Percentiles rank a stretch among this genome's conserved stretches.
phyloP scores from a whole-genome alignment of 768 basidiomycete species.

The Pulveroboletus ravenelii region DNA sequence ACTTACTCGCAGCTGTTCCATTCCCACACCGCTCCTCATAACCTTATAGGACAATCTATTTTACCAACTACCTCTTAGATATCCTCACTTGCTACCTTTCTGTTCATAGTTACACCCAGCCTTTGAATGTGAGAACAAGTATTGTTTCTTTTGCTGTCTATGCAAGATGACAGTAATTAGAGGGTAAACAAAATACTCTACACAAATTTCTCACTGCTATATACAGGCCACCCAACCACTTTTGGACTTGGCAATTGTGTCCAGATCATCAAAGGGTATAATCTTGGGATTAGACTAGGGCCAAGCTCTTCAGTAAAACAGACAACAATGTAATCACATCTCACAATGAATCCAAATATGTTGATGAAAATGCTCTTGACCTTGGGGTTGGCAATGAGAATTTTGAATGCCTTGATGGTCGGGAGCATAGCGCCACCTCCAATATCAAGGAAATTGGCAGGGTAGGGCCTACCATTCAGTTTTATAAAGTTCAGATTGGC shows the following conservation, averaged over 20 bases:
- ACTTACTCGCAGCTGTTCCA: too few relatives aligned
- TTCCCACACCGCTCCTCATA: too few relatives aligned
- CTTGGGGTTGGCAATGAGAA: slow-evolving; percentile 82
- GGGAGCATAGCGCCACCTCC: slow-evolving; percentile 99
- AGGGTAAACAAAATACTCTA: slow-evolving; percentile 18
- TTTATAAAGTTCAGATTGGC: slow-evolving; percentile 98
- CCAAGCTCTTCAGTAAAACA: slow-evolving; percentile 91
- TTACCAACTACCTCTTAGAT: too few relatives aligned
- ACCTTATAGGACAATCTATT: too few relatives aligned
- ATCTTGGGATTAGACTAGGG: slow-evolving; percentile 88
- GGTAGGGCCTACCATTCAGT: slow-evolving; percentile 92
- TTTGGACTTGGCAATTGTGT: slow-evolving; percentile 85
- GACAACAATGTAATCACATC: slow-evolving; percentile 98
- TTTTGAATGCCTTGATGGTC: slow-evolving; percentile 98
- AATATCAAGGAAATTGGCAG: slow-evolving; percentile 98
- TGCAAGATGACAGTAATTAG: slow-evolving; percentile 8
- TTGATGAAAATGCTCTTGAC: slow-evolving; percentile 99
- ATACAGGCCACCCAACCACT: slow-evolving; percentile 63
- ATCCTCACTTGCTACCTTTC: too few relatives aligned
- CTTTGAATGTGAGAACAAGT: too few relatives aligned
- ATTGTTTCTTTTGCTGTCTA: too few relatives aligned
- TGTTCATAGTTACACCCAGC: too few relatives aligned
- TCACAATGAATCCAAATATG: slow-evolving; percentile 97
- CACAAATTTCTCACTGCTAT: slow-evolving; percentile 34
- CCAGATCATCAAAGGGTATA: slow-evolving; percentile 86